Conservation (phyloP, 2,329 filamentous ascomycete species). For the Fusarium pilosicola region DNA sequence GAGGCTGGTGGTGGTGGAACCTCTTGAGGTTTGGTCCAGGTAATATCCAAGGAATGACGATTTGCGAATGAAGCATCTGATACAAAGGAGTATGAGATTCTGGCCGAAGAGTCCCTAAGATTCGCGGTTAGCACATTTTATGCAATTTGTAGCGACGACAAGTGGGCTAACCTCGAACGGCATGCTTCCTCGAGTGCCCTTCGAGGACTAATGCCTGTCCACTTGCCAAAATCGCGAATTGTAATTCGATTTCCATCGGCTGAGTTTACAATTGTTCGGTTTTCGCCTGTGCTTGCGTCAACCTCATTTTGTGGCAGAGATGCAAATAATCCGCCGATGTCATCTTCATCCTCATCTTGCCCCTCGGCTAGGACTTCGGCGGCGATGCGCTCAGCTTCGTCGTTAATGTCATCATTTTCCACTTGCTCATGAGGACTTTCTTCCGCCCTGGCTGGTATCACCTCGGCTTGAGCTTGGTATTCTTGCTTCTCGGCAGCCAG, state of each 20-base stretch:
- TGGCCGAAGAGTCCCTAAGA: conserved; percentile 73
- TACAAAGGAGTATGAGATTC: conserved; percentile 73
- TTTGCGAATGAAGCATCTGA: conserved; percentile 80
- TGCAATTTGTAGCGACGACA: background rate
- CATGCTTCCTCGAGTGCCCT: conserved; percentile 88
- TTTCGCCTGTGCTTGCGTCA: conserved; percentile 67
- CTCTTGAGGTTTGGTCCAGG: conserved; percentile 81
- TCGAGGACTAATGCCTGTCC: conserved; percentile 78
- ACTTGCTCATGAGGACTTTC: conserved; percentile 40
- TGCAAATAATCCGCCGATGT: conserved; percentile 62
- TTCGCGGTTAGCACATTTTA: conserved; percentile 1
- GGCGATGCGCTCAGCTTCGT: conserved; percentile 68
- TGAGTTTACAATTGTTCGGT: conserved; percentile 64
- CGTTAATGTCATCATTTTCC: conserved; percentile 59
- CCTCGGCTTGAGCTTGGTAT: conserved; percentile 37
- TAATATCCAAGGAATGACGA: conserved; percentile 77
- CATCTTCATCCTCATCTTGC: conserved; percentile 61
- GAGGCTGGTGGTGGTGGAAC: conserved; percentile 49
- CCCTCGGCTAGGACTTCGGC: conserved; percentile 67
- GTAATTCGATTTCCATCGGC: conserved; percentile 65
- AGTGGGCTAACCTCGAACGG: conserved; percentile 70
- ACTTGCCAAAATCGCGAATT: conserved; percentile 86
- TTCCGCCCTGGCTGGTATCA: conserved; percentile 35
- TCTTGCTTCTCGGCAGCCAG: conserved; percentile 61
- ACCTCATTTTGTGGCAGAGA: conserved; percentile 70